phyloP scores from a whole-genome alignment of 257 asterid genomes.

The Coffea canephora region DNA sequence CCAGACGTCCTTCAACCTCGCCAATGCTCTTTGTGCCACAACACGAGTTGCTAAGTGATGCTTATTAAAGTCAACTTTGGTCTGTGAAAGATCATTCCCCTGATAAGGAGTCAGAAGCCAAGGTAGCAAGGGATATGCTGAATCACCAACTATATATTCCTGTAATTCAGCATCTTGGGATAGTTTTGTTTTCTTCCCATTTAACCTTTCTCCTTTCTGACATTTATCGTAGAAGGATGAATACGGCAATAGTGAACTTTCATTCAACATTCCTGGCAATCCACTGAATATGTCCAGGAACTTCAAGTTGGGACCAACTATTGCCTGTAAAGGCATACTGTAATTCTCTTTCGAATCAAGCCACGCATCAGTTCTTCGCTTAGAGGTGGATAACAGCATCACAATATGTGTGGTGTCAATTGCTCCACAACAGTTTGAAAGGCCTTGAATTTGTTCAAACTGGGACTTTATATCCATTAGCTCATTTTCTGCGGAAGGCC shows the following conservation, averaged over 20 bases:
- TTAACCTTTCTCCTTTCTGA: slow-evolving; percentile 55
- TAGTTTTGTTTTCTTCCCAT: slow-evolving; percentile 31
- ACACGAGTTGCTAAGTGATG: slow-evolving; percentile 41
- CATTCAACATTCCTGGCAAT: slow-evolving; percentile 83
- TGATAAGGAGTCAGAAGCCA: slow-evolving; percentile 84
- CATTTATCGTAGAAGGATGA: slow-evolving; percentile 53
- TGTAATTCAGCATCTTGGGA: slow-evolving; percentile 37
- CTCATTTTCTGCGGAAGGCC: slow-evolving; percentile 64
- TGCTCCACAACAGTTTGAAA: slow-evolving; percentile 89
- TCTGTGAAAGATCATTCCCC: slow-evolving; percentile 40
- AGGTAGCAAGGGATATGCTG: slow-evolving; percentile 64
- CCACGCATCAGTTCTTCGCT: slow-evolving; percentile 57
- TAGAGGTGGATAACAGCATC: slow-evolving; percentile 65
- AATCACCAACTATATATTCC: slow-evolving; percentile 68
- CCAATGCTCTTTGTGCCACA: slow-evolving; percentile 58
- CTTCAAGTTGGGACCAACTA: slow-evolving; percentile 66
- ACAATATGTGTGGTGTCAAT: slow-evolving; percentile 69
- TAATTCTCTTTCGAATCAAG: slow-evolving; percentile 51
- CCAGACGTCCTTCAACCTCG: slow-evolving; percentile 73
- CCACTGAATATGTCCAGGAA: slow-evolving; percentile 69
- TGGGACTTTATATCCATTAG: slow-evolving; percentile 39
- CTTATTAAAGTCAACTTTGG: slow-evolving; percentile 50
- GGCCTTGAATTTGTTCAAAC: slow-evolving; percentile 65
- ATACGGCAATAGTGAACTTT: slow-evolving; percentile 47
- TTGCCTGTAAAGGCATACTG: slow-evolving; percentile 78